These are phyloP conservation scores for Penicillium odoratum DNA, from an alignment of 495 filamentous ascomycete genomes.

Conservation along the genomic window DNA sequence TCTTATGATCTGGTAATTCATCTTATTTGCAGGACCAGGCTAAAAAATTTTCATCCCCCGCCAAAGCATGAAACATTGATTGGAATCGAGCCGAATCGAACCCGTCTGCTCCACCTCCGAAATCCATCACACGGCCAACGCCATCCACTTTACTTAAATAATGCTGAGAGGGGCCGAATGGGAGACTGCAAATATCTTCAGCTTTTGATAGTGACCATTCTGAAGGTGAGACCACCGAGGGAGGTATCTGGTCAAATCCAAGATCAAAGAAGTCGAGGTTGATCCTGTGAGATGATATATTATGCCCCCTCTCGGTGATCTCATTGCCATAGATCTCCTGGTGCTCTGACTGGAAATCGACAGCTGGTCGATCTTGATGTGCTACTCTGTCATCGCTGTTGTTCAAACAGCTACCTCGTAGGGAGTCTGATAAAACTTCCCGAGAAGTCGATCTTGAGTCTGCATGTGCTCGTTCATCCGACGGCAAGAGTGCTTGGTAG, in stretches of 20 bases:
- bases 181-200: background rate
- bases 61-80: background rate
- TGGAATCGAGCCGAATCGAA: background rate
- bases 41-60: background rate
- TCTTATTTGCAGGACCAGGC: background rate
- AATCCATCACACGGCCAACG: background rate
- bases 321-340: background rate
- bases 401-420: background rate
- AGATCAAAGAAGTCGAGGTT: conserved; percentile 8
- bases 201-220: background rate
- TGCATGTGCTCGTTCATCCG: too few species aligned
- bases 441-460: background rate
- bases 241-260: background rate
- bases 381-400: background rate
- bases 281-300: background rate
- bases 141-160: background rate
- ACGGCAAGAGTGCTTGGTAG: background rate
- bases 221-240: background rate
- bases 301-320: background rate
- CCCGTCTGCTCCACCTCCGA: background rate
- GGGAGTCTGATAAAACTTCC: too few species aligned
- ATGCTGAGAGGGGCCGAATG: background rate
- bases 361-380: background rate
- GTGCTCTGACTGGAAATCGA: background rate
- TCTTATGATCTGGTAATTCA: background rate